Conservation (phyloP, 2,329 filamentous ascomycete species). For the Lachnellula arida region DNA sequence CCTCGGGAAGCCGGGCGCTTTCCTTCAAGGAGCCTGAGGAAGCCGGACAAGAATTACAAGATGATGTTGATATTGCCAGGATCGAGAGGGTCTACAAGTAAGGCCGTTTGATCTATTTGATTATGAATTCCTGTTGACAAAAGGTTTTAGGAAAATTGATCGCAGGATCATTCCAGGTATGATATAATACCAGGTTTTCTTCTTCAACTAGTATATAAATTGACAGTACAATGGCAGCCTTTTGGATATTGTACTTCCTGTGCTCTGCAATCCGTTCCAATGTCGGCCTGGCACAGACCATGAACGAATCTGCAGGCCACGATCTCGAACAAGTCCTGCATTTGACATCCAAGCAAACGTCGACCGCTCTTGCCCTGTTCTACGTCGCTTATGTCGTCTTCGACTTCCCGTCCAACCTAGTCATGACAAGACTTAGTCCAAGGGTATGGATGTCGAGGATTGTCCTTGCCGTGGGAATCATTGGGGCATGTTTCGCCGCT, state of each 20-base stretch:
- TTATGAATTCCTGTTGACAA: background rate
- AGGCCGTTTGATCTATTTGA: conserved; percentile 5
- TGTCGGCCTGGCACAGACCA: conserved; percentile 89
- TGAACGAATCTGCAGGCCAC: conserved; percentile 69
- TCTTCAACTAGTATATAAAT: background rate
- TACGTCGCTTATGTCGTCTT: conserved; percentile 91
- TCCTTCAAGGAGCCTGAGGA: background rate
- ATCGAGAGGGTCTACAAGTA: conserved; percentile 37
- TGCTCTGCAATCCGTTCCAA: conserved; percentile 90
- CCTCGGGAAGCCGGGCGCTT: conserved; percentile 1
- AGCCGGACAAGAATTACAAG: conserved; percentile 14
- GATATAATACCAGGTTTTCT: background rate
- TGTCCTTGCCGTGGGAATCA: conserved; percentile 79
- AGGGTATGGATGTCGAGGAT: conserved; percentile 91
- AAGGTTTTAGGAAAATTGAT: conserved; percentile 43
- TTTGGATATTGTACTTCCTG: conserved; percentile 88
- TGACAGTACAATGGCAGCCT: conserved; percentile 46
- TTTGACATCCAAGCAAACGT: conserved; percentile 70
- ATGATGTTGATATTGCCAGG: conserved; percentile 26
- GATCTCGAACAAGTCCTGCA: conserved; percentile 69
- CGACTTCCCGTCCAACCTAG: conserved; percentile 79
- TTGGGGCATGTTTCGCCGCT: conserved; percentile 78
- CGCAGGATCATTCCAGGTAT: conserved; percentile 50
- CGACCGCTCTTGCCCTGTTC: conserved; percentile 80
- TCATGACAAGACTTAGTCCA: conserved; percentile 82